A percentile compares a stretch with the other conserved stretches of the same genome.
Evolutionary conservation across 2,329 filamentous ascomycete genomes (phyloP).

Genomic region (Pseudogymnoascus verrucosus): DNA sequence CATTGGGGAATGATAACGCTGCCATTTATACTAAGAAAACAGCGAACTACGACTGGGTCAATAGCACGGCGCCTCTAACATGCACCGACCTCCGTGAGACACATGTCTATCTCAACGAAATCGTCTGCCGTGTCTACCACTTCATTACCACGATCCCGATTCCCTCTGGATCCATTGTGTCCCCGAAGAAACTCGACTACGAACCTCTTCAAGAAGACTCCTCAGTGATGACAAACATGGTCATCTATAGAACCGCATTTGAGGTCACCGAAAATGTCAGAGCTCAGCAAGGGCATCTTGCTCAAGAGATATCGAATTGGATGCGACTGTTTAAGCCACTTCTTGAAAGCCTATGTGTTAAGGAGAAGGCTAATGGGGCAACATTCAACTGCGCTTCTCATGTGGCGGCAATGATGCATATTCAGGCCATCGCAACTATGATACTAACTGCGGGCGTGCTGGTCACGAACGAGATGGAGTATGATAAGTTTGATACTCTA

Average conservation of each 20-base stretch:
- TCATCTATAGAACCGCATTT: not conserved
- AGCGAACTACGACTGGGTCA: not conserved
- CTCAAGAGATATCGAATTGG: constrained; percentile 18
- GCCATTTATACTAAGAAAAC: constrained; percentile 11
- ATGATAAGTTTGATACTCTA: constrained; percentile 15
- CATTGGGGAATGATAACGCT: not conserved
- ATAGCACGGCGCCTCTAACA: constrained; percentile 14
- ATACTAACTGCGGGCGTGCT: constrained; percentile 16
- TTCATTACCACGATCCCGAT: constrained; percentile 16
- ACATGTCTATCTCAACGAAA: constrained; percentile 16
- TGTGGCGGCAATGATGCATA: constrained; percentile 15
- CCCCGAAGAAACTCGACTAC: not conserved
- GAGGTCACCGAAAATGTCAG: constrained; percentile 12
- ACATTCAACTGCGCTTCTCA: constrained; percentile 11
- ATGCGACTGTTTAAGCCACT: constrained; percentile 17
- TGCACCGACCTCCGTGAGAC: constrained; percentile 17
- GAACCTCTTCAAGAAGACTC: not conserved
- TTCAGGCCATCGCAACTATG: constrained; percentile 16
- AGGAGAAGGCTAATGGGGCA: constrained; percentile 8
- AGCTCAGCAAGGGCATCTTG: constrained; percentile 16
- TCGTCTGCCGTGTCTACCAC: constrained; percentile 18
- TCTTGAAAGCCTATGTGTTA: constrained; percentile 10
- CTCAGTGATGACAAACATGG: not conserved
- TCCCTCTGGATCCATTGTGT: not conserved
- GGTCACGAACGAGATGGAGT: constrained; percentile 17